These are phyloP conservation scores for Plenodomus biglobosus DNA, from an alignment of 2,329 filamentous ascomycete genomes.

Conservation along the genomic window DNA sequence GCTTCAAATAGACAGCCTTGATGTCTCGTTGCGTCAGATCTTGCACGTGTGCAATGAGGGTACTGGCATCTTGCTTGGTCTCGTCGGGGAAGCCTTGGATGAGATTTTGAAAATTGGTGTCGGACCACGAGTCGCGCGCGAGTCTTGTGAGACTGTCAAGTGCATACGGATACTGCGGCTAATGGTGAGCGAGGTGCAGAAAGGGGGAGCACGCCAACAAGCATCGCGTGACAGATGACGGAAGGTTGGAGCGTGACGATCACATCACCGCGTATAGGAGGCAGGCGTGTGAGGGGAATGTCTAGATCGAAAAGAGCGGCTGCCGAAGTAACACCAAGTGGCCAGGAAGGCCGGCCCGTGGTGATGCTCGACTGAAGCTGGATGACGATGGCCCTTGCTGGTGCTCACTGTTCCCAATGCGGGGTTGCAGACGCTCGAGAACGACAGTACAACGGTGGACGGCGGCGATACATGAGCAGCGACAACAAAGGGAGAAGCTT, in stretches of 20 bases:
- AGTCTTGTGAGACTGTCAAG: constrained; percentile 65
- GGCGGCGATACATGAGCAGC: constrained; percentile 9
- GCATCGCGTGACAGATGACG: constrained; percentile 35
- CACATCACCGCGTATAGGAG: constrained; percentile 17
- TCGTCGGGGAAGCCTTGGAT: constrained; percentile 70
- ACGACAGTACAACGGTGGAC: constrained; percentile 9
- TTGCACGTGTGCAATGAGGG: constrained; percentile 66
- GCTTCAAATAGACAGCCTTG: constrained; percentile 76
- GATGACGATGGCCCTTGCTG: constrained; percentile 23
- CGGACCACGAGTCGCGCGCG: constrained; percentile 68
- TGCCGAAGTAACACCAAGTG: constrained; percentile 19
- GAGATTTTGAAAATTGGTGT: constrained; percentile 65
- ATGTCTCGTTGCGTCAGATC: constrained; percentile 72
- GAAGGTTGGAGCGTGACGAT: constrained; percentile 22
- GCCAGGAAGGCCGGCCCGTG: constrained; percentile 25
- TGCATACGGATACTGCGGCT: constrained; percentile 73
- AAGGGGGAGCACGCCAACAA: constrained; percentile 17
- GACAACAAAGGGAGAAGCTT: constrained; percentile 40
- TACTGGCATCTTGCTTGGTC: constrained; percentile 59
- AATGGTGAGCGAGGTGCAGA: constrained; percentile 32
- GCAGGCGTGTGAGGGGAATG: constrained; percentile 15
- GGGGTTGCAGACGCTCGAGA: constrained; percentile 32
- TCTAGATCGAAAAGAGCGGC: constrained; percentile 33
- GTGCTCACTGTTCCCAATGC: constrained; percentile 20
- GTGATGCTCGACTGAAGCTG: constrained; percentile 22